Evolutionary conservation across 768 basidiomycete species (phyloP).

Genomic region (Auricularia auricula-judae): DNA sequence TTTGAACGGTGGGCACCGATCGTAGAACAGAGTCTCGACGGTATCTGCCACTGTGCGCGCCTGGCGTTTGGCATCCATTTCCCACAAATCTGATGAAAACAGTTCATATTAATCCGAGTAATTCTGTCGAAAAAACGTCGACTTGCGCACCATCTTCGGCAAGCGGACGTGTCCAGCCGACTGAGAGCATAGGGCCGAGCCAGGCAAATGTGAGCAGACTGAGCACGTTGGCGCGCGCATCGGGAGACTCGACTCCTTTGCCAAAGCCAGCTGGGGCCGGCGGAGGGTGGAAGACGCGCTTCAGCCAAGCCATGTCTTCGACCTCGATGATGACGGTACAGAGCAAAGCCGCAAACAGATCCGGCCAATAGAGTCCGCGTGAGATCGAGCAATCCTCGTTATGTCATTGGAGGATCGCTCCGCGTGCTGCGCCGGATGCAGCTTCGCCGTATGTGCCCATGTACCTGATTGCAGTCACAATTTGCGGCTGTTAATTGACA

Average conservation of each 20-base stretch:
- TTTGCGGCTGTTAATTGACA: no score
- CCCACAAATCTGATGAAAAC: slow-evolving; percentile 37
- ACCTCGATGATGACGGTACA: no score
- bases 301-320: background rate
- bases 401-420: no score
- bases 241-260: slow-evolving; percentile 29
- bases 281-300: slow-evolving; percentile 6
- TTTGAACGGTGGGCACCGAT: background rate
- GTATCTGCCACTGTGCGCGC: slow-evolving; percentile 29
- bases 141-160: slow-evolving; percentile 38
- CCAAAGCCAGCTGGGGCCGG: slow-evolving; percentile 43
- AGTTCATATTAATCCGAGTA: no score
- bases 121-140: background rate
- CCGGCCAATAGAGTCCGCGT: no score
- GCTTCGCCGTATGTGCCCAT: no score
- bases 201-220: slow-evolving; percentile 55
- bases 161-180: slow-evolving; percentile 48
- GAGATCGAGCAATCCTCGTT: no score
- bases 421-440: no score
- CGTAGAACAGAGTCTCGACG: slow-evolving; percentile 37
- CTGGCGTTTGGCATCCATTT: slow-evolving; percentile 28
- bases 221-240: slow-evolving; percentile 14
- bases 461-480: no score
- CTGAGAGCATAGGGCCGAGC: slow-evolving; percentile 41
- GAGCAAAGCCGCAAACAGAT: no score